Evolutionary conservation across 2,329 filamentous ascomycete species (phyloP), one percentile per base, ranked within the genome.

Genomic region (Drechslerella coelobrocha): DNA sequence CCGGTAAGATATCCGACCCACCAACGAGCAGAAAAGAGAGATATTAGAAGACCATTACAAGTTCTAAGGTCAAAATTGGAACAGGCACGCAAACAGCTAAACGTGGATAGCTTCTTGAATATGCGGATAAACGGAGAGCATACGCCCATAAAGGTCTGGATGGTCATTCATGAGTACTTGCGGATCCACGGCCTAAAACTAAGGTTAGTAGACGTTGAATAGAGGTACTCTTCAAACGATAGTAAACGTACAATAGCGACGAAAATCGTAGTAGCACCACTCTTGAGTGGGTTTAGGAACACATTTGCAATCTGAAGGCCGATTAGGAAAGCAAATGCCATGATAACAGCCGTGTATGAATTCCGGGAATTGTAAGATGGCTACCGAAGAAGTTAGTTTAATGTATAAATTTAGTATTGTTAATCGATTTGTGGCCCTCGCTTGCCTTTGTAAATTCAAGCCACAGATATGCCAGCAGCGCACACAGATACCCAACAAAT

Each of bases 241-340:
- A 65, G 54, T 57, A 73, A 34, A 72, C 85, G 87, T 1, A 84
- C 85, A 78, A 83, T 83, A 1, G 91, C 92, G 0, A 96, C 91
- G 75, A 97, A 97, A 72, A 96, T 90, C 0, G 92, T 95, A 74
- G 96, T 90, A 73, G 96, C 86, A n/a, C 93, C 93, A 75, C 88
- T 92, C 73, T 88, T 88, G 62, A 97, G 82, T 0, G 93, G 93
- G 0, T 90, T 93, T 31, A 93, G 90, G 80, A 97, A 95, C 73
- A 96, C 86, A 78, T 95, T 89, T 78, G 88, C 89, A 69, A 97
- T 89, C 78, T 97, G 93, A 73, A 96, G 81, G 5, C 93, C 93
- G 73, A 97, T 92, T 56, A 97, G 81, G 81, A 97, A 96, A 0
- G 91, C 82, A 78, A 93, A 95, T 0, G 90, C 90, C 77, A 96